Base-by-base conservation (phyloP, 108 stramenopile genomes). In the Seminavis robusta region DNA sequence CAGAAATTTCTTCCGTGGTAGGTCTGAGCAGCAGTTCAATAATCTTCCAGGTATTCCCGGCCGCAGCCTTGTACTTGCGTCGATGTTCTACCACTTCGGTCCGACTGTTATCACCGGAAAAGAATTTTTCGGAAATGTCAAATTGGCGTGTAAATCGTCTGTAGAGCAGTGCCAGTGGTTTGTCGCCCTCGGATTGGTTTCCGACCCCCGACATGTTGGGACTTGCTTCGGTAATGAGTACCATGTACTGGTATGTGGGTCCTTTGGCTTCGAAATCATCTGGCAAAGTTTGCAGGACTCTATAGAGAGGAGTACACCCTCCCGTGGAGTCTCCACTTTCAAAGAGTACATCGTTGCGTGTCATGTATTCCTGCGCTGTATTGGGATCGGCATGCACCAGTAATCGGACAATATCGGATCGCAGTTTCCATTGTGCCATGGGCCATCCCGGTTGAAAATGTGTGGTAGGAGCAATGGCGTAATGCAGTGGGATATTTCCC, bases 41-140 rank as follows among this genome's bases (percentile, higher is more conserved):
- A 20, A 88, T 73, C 46, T 88, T 86, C 71, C 87, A 88, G 0
- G 90, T 88, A 73, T 92, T 88, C 1, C 83, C 83, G 7, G 90
- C 90, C 15, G 86, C 80, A 47, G 70, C 77, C 55, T 88, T 88
- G 65, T 84, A 92, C 30, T 55, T 47, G 20, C 71, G 65, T 10
- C 90, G 74, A 70, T 92, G 86, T 9, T 66, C 59, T 8, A 92
- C 76, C 7, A 92, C 90, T 63, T 88, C 83, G 0, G 56, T 67
- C 23, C 84, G 77, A n/a, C 76, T 78, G 59, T 92, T 92, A 53
- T 92, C 90, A n/a, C 90, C 90, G 16, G 80, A 63, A 56, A 92
- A 92, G 59, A 88, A 92, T 42, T 81, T 71, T 65, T 92, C 90
- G 27, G 82, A 80, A 54, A 80, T 76, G 72, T 92, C 86, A 51